Base-by-base conservation (phyloP, 306 rosid species). In the Crotalaria pallida region DNA sequence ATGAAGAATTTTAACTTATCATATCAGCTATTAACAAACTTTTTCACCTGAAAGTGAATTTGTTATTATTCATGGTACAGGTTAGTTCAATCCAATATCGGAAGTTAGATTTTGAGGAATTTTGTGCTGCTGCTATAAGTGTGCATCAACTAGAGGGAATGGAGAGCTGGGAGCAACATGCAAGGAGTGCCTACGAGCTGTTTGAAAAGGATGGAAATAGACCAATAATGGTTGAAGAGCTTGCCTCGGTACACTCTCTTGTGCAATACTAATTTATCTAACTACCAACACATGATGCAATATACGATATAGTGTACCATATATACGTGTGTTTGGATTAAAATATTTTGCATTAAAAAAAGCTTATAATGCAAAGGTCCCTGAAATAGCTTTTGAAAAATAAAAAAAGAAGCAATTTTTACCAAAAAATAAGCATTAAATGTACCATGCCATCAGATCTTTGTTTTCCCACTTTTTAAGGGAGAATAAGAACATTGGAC, bases 171-270 rank as follows among this genome's bases (percentile, higher is more conserved):
- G 98, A 92, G 67, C 89, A 83, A 57, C 90, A 92, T 73, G 96
- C 95, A 49, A 87, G 95, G 71, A 85, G 71, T 17, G 96, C 96
- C 57, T 89, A 89, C 23, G 96, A 92, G 53, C 76, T 92, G 23
- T 92, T 92, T 71, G 98, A 92, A 76, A 88, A 89, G 84, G 96
- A 83, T 21, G 98, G 96, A 70, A 92, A 92, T 76, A 79, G 92
- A 50, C 87, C 92, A 40, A 92, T 92, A 16, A 88, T 89, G 92
- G 89, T 92, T 11, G 96, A 92, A 79, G 98, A 92, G 62, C 92
- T 92, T 48, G 95, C 89, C 60, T 89, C 98, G 73, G 98, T 92
- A 87, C 18, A 22, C 72, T 24, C 62, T 60, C 75, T 60, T 77
- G 15, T 10, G 40, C 56, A 33, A 48, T 10, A 43, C 55, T 45